Conservation (phyloP, 805 yeast species). For the Candida tallmaniae region DNA sequence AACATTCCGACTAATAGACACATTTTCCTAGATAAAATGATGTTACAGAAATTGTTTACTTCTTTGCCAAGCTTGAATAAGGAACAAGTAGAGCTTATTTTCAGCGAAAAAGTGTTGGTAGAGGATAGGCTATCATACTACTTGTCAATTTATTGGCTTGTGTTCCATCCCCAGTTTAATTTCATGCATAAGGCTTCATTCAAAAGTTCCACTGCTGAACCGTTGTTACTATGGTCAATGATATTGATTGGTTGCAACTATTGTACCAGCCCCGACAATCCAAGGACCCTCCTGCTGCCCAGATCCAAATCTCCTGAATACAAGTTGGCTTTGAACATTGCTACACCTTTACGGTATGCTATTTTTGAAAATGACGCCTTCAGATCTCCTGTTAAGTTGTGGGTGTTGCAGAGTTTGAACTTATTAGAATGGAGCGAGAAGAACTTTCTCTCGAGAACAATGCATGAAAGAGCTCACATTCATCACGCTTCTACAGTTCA, state of each 20-base stretch:
- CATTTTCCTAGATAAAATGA: constrained; percentile 31
- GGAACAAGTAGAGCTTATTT: constrained; percentile 22
- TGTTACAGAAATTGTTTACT: constrained; percentile 30
- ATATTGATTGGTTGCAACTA: constrained; percentile 52
- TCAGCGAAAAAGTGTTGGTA: constrained; percentile 16
- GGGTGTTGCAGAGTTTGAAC: constrained; percentile 72
- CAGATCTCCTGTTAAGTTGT: constrained; percentile 69
- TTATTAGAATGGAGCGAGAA: constrained; percentile 79
- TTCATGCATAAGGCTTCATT: constrained; percentile 59
- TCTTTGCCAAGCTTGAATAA: constrained; percentile 25
- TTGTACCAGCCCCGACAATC: constrained; percentile 14
- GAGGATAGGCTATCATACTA: constrained; percentile 34
- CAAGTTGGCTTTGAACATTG: constrained; percentile 43
- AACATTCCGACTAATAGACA: constrained; percentile 30
- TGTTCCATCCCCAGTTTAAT: constrained; percentile 57
- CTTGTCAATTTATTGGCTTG: constrained; percentile 48
- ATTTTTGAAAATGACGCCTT: constrained; percentile 69
- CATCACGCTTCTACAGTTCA: constrained; percentile 88
- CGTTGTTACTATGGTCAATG: constrained; percentile 52
- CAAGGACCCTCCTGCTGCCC: constrained; percentile 8
- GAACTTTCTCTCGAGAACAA: constrained; percentile 56
- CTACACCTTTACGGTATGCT: constrained; percentile 60
- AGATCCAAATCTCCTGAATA: constrained; percentile 27
- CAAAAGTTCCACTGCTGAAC: constrained; percentile 41
- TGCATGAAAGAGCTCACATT: constrained; percentile 79